Evolutionary conservation across 2,329 filamentous ascomycete genomes (phyloP), one percentile per base, ranked within the genome.

Genomic region (Colletotrichum gloeosporioides): DNA sequence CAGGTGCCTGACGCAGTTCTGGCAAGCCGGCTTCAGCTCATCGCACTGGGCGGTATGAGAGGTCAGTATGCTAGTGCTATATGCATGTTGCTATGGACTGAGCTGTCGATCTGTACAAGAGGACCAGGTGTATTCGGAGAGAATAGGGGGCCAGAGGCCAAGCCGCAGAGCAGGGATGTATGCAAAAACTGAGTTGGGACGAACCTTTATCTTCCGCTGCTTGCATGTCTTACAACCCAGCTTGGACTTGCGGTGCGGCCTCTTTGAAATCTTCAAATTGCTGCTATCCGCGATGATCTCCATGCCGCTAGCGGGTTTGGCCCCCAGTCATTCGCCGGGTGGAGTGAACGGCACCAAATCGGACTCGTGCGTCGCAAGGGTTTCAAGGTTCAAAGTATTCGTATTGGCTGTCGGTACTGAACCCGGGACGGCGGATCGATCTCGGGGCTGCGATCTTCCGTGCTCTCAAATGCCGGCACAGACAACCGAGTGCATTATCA

Each of bases 221-320:
- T 91, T 91, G 85, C 90, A 92, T 78, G 88, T 89, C 76, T 84
- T 84, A 79, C 90, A 92, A 8, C 89, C 90, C 4, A 85, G 83
- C 53, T 89, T 84, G 4, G 89, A 90, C 81, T 92, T 92, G 76
- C 85, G 88, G 80, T 92, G 90, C 66, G 89, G 89, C 16, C 89
- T 85, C 80, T 91, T 91, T 16, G 36, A 67, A 13, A 27, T 6
- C 39, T 39, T 36, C 15, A 34, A 16, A n/a, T 12, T 4, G 16
- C 12, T 57, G 25, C 12, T n/a, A 9, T 65, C 72, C 13, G 72
- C 27, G 25, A 71, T 59, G 66, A 29, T 55, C 66, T 69, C 66
- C 66, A 69, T 69, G 4, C 53, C 25, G 49, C 27, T 13, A 18
- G 18, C 15, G 13, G 34, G n/a, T 32, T n/a, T 27, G 55, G 25